Evolutionary conservation across 805 yeast species (phyloP), one percentile per base, ranked within the genome.

Genomic region (Wickerhamiella sergipiensis): DNA sequence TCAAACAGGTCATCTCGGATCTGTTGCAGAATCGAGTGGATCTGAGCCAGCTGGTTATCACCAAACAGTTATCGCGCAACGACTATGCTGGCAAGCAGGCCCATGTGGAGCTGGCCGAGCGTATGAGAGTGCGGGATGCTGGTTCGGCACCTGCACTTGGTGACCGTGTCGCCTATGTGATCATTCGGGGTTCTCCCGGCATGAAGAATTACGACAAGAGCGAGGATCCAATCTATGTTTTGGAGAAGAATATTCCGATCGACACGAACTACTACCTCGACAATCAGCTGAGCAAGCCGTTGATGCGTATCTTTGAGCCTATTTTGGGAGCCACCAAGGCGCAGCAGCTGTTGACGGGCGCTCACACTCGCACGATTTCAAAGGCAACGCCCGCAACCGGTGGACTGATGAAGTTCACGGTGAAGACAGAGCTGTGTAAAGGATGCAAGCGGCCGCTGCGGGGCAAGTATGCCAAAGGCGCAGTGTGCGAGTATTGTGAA

Each of bases 91-190:
- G 89, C 24, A 95, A 92, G 55, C 98, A 92, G 66, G 97, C 98
- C 0, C 99, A 92, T 66, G 95, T 89, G 24, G 97, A 90, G 58
- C 74, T 92, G 45, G 96, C 98, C 0, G 95, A 89, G 61, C 75
- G 97, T 59, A 92, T 92, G 97, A 77, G 81, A 50, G 87, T 88
- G 64, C 82, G 99, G 72, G 99, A 92, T 63, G 83, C 95, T 0
- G 99, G 99, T 22, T 83, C 95, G 7, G 98, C 98, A 0, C 98
- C 98, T 3, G 80, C 87, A 12, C 75, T 92, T 46, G 99, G 99
- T 52, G 99, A 92, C 64, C 85, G 99, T 69, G 97, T 92, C 31
- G 97, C 97, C 6, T 92, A 90, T 64, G 98, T 92, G 36, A 89
- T 92, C 53, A 83, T 85, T 58, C 78, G 79, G 61, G 80, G 90